Conservation (phyloP, 1,284 basidiomycete genomes). For the Mycosarcoma maydis region DNA sequence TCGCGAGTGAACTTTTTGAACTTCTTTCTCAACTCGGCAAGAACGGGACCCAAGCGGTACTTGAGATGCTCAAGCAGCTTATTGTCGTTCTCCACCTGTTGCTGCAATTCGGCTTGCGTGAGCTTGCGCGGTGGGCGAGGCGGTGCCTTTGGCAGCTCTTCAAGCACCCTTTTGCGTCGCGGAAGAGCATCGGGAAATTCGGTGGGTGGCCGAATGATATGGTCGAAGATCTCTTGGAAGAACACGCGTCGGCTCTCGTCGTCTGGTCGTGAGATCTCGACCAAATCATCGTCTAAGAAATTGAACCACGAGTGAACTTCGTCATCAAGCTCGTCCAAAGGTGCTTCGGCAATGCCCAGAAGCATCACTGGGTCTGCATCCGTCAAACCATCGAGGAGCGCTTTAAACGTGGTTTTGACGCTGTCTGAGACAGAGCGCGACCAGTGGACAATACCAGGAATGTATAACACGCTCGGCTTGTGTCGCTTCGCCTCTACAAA, state of each 20-base stretch:
- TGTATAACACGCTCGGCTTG: slow-evolving; percentile 94
- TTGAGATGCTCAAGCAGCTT: slow-evolving; percentile 83
- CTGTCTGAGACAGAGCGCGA: slow-evolving; percentile 84
- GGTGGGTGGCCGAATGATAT: slow-evolving; percentile 74
- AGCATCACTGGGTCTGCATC: slow-evolving; percentile 92
- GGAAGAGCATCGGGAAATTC: slow-evolving; percentile 91
- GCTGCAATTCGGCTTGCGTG: slow-evolving; percentile 81
- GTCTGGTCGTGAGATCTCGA: slow-evolving; percentile 71
- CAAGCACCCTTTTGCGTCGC: slow-evolving; percentile 83
- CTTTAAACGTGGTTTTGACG: slow-evolving; percentile 82
- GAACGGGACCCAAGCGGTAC: slow-evolving; percentile 83
- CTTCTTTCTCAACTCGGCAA: slow-evolving; percentile 89
- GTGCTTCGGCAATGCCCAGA: slow-evolving; percentile 85
- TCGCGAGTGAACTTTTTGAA: slow-evolving; percentile 89
- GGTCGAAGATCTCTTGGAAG: slow-evolving; percentile 73
- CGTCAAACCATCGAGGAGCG: slow-evolving; percentile 88
- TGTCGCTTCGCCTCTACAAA: slow-evolving; percentile 97
- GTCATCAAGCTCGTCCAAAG: slow-evolving; percentile 76
- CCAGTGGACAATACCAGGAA: slow-evolving; percentile 89
- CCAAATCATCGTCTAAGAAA: slow-evolving; percentile 76
- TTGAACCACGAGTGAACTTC: slow-evolving; percentile 96
- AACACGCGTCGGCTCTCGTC: slow-evolving; percentile 76
- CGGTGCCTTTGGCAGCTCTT: slow-evolving; percentile 86
- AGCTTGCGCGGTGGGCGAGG: slow-evolving; percentile 86
- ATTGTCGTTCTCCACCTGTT: slow-evolving; percentile 84